Evolutionary conservation across 805 yeast species (phyloP).

Genomic region (Candida corydali): DNA sequence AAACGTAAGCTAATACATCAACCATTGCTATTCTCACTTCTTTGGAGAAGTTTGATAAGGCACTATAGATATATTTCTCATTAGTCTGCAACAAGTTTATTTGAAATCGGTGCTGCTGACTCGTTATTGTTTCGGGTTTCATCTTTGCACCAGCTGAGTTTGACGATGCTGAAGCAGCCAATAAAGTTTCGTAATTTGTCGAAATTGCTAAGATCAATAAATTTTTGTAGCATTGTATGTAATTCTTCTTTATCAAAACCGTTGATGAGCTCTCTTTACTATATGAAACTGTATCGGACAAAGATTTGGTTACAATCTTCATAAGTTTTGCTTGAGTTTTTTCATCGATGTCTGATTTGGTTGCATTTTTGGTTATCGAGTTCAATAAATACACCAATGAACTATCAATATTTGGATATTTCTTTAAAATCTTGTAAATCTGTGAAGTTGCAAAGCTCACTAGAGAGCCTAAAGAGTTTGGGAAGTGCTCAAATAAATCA

Average conservation of each 20-base stretch:
- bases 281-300: constrained; percentile 18
- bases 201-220: constrained; percentile 28
- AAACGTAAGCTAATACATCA: constrained; percentile 30
- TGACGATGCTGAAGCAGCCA: constrained; percentile 31
- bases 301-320: constrained; percentile 27
- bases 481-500: constrained; percentile 35
- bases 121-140: constrained; percentile 40
- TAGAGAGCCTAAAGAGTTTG: constrained; percentile 33
- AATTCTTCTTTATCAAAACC: constrained; percentile 26
- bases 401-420: constrained; percentile 21
- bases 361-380: constrained; percentile 29
- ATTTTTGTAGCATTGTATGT: constrained; percentile 28
- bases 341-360: constrained; percentile 37
- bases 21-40: constrained; percentile 36
- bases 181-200: constrained; percentile 34
- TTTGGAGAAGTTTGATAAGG: constrained; percentile 27
- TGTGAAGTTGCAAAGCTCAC: constrained; percentile 29
- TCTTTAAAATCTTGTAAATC: constrained; percentile 37
- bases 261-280: constrained; percentile 15
- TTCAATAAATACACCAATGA: constrained; percentile 28
- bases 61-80: constrained; percentile 26
- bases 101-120: constrained; percentile 37
- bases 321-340: constrained; percentile 32
- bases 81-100: constrained; percentile 21
- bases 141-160: constrained; percentile 34